phyloP scores from a whole-genome alignment of 768 basidiomycete species.

The Mrakia gelida region DNA sequence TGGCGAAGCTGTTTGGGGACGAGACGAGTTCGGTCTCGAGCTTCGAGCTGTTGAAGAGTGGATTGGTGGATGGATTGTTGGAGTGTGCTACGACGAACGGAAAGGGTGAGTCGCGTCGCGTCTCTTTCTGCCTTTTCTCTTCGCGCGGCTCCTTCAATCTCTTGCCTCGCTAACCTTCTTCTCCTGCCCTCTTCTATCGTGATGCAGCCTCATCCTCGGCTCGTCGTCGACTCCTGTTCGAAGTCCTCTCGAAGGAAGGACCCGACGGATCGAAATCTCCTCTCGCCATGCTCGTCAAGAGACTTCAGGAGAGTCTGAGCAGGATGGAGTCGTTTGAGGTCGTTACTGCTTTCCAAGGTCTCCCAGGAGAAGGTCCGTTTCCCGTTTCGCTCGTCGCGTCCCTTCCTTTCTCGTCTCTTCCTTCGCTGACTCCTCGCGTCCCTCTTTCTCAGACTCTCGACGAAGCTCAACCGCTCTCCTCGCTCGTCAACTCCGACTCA shows the following conservation, averaged over 20 bases:
- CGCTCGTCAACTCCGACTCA: slow-evolving; percentile 85
- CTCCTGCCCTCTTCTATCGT: slow-evolving; percentile 23
- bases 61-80: slow-evolving; percentile 80
- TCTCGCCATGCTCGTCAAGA: slow-evolving; percentile 80
- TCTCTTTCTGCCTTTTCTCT: neutral
- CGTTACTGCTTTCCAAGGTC: slow-evolving; percentile 64
- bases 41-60: slow-evolving; percentile 91
- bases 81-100: slow-evolving; percentile 72
- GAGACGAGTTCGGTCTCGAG: slow-evolving; percentile 67
- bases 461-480: slow-evolving; percentile 76
- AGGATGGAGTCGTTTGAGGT: slow-evolving; percentile 95
- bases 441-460: slow-evolving; percentile 63
- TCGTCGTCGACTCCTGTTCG: slow-evolving; percentile 73
- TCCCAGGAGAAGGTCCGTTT: slow-evolving; percentile 67
- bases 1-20: slow-evolving; percentile 76
- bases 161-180: neutral
- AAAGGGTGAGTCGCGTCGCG: slow-evolving; percentile 50
- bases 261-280: slow-evolving; percentile 50
- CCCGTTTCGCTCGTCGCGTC: neutral
- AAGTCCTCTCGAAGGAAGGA: slow-evolving; percentile 57
- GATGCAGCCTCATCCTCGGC: slow-evolving; percentile 60
- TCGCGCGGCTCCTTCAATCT: no score
- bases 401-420: neutral
- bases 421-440: slow-evolving; percentile 33
- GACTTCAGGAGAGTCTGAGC: slow-evolving; percentile 90